Evolutionary conservation across 1,284 basidiomycete genomes (phyloP).

Genomic region (Irpex rosettiformis): DNA sequence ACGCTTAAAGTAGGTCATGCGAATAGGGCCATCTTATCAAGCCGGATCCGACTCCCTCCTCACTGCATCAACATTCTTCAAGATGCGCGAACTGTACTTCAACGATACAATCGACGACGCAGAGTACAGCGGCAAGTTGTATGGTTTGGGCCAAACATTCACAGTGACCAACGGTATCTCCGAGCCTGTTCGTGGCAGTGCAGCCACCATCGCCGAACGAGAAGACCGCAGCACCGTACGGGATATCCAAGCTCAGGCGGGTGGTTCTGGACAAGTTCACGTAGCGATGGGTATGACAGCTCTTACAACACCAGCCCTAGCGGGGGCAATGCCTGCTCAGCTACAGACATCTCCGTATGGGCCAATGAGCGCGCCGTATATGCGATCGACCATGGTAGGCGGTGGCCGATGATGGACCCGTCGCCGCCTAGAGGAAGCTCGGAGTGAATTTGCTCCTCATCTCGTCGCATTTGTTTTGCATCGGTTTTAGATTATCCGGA

Average conservation of each 20-base stretch:
- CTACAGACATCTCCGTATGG: conserved; percentile 53
- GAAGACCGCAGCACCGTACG: conserved; percentile 60
- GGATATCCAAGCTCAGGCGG: conserved; percentile 55
- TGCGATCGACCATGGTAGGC: conserved; percentile 57
- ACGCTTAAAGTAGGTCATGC: conserved; percentile 57
- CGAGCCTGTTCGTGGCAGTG: conserved; percentile 63
- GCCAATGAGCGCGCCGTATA: conserved; percentile 62
- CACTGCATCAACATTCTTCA: conserved; percentile 94
- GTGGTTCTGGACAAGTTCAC: conserved; percentile 37
- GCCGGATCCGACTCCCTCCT: conserved; percentile 95
- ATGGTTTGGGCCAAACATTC: conserved; percentile 76
- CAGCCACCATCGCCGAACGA: conserved; percentile 68
- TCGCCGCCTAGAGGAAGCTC: conserved; percentile 3
- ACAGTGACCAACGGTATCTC: conserved; percentile 58
- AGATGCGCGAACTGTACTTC: conserved; percentile 91
- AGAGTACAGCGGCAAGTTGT: conserved; percentile 75
- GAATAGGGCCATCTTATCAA: conserved; percentile 93
- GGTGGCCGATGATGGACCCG: conserved; percentile 45
- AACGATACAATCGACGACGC: conserved; percentile 79
- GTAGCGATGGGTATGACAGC: conserved; percentile 44
- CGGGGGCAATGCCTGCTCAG: conserved; percentile 33
- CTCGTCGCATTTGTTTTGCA: conserved; percentile 14
- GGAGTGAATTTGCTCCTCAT: conserved; percentile 12
- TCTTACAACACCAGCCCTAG: conserved; percentile 39
- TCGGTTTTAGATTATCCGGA: conserved; percentile 11